These are phyloP conservation scores for Pyricularia sp. DNA, from an alignment of 2,329 filamentous ascomycete genomes.

Conservation along the genomic window DNA sequence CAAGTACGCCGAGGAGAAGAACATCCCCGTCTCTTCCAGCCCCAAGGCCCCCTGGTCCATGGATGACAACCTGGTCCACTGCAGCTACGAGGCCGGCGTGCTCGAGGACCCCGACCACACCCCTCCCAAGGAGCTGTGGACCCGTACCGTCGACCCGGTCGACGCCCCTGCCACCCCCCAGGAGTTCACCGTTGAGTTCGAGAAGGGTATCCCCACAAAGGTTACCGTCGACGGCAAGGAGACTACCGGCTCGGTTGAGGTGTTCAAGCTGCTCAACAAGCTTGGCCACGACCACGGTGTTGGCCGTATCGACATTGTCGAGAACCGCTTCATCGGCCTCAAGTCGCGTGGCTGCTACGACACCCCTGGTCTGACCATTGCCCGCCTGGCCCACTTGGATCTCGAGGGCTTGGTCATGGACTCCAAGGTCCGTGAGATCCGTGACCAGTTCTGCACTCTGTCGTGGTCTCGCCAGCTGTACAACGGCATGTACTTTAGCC, in stretches of 20 bases:
- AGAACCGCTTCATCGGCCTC: conserved; percentile 63
- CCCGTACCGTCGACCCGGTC: conserved; percentile 56
- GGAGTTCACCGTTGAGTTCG: conserved; percentile 63
- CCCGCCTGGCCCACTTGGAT: conserved; percentile 33
- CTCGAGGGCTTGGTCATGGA: conserved; percentile 42
- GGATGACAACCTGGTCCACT: conserved; percentile 61
- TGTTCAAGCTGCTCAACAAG: conserved; percentile 64
- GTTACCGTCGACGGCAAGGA: conserved; percentile 44
- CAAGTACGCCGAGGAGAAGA: conserved; percentile 57
- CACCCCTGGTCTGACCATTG: conserved; percentile 40
- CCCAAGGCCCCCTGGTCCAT: conserved; percentile 62
- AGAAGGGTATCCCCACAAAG: conserved; percentile 64
- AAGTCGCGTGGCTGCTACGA: conserved; percentile 80
- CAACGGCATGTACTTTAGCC: conserved; percentile 41
- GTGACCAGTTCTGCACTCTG: conserved; percentile 47
- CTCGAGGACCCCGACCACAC: conserved; percentile 57
- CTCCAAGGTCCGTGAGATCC: conserved; percentile 45
- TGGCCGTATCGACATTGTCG: conserved; percentile 75
- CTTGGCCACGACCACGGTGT: conserved; percentile 66
- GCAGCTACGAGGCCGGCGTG: conserved; percentile 69
- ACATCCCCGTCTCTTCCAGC: conserved; percentile 64
- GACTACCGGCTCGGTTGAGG: conserved; percentile 58
- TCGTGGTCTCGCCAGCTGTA: conserved; percentile 36
- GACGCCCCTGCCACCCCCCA: conserved; percentile 62
- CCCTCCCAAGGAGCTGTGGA: conserved; percentile 75